Conservation (phyloP, 768 basidiomycete genomes). For the Rhodotorula babjevae region DNA sequence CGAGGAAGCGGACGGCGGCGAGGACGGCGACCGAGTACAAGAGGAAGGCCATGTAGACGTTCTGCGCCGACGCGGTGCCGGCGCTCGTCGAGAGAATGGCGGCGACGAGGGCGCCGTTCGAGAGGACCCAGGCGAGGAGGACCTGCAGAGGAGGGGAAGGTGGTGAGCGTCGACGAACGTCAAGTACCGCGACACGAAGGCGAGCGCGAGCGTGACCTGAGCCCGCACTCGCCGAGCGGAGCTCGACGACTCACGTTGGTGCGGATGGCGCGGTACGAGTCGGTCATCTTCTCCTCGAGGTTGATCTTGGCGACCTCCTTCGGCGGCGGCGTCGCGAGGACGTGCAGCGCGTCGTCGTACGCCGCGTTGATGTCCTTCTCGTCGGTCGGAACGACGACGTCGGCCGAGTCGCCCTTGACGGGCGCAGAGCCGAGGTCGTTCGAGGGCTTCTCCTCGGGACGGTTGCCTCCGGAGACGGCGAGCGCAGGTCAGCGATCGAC, state of each 20-base stretch:
- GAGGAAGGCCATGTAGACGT: conserved; percentile 67
- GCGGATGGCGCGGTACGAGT: conserved; percentile 81
- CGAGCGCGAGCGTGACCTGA: no score
- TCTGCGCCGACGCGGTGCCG: conserved; percentile 36
- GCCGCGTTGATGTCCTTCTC: conserved; percentile 77
- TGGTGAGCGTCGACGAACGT: conserved; percentile 13
- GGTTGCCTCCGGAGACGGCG: conserved; percentile 56
- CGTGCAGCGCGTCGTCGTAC: conserved; percentile 84
- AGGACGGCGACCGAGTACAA: conserved; percentile 72
- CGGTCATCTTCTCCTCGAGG: conserved; percentile 60
- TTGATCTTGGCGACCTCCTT: conserved; percentile 54
- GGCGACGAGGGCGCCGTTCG: conserved; percentile 65
- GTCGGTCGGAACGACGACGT: conserved; percentile 75
- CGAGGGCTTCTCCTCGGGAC: conserved; percentile 74
- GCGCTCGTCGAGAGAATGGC: conserved; percentile 53
- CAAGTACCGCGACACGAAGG: conserved; percentile 31
- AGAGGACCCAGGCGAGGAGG: conserved; percentile 73
- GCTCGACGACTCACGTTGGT: conserved; percentile 73
- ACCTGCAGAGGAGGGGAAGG: conserved; percentile 38
- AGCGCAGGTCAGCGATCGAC: no score
- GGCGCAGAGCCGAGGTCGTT: conserved; percentile 58
- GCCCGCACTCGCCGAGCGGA: no score
- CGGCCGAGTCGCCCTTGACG: conserved; percentile 39
- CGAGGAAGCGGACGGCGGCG: conserved; percentile 57
- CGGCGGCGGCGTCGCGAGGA: conserved; percentile 41